phyloP scores from a whole-genome alignment of 257 asterid species.

The Paraleonurus japonicus region DNA sequence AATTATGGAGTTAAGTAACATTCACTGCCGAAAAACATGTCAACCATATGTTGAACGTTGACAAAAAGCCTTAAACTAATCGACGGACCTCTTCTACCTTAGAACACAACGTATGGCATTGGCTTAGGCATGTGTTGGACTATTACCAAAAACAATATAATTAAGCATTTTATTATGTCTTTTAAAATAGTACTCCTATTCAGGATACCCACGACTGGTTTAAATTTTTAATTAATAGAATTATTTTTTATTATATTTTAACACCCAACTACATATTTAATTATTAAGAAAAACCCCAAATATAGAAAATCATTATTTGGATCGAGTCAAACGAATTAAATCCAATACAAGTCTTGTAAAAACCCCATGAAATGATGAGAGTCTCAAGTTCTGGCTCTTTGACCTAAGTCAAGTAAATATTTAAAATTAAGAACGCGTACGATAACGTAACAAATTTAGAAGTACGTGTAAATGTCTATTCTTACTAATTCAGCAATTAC shows the following conservation, averaged over 20 bases:
- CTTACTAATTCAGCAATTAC: not conserved
- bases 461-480: not conserved
- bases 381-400: not conserved
- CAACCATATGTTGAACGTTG: not conserved
- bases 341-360: not conserved
- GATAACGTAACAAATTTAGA: not conserved
- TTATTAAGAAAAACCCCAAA: not conserved
- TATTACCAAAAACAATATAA: too few relatives aligned
- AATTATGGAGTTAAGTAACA: not conserved
- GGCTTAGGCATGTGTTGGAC: too few relatives aligned
- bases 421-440: not conserved
- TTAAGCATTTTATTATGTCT: not conserved
- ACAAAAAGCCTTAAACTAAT: not conserved
- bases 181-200: too few relatives aligned
- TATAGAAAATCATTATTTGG: not conserved
- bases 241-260: too few relatives aligned
- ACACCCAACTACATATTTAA: too few relatives aligned
- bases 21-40: not conserved
- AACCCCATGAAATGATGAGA: not conserved
- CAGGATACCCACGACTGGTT: too few relatives aligned
- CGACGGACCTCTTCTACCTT: not conserved
- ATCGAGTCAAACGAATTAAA: not conserved
- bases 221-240: too few relatives aligned
- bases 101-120: not conserved
- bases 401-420: not conserved